Percentiles rank a stretch among this genome's conserved stretches.
Evolutionary conservation across 129 eudicot genomes (phyloP).

Genomic region (Escallonia herrerae): DNA sequence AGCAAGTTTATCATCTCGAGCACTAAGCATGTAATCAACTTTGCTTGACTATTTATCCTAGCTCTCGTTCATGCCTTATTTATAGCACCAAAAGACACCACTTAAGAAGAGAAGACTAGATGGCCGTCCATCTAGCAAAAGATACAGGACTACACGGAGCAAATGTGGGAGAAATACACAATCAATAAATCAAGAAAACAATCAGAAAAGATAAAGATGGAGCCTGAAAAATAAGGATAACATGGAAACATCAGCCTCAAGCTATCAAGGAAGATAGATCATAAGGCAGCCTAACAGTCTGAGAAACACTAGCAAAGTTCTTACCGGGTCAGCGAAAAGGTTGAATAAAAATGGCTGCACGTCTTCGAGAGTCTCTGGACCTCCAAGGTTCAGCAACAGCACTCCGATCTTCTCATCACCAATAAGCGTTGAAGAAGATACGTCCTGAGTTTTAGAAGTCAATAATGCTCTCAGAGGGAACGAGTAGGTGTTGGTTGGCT

Average conservation of each 20-base stretch:
- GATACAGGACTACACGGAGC: not conserved
- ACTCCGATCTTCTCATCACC: slow-evolving; percentile 83
- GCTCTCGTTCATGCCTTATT: too few species aligned
- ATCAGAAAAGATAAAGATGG: too few species aligned
- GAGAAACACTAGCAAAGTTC: slow-evolving; percentile 9
- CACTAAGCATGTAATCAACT: too few species aligned
- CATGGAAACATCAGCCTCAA: too few species aligned
- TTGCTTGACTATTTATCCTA: too few species aligned
- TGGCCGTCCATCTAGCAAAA: too few species aligned
- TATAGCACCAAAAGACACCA: too few species aligned
- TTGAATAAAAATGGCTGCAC: slow-evolving; percentile 92
- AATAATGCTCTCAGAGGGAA: slow-evolving; percentile 43
- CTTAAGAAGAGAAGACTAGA: too few species aligned
- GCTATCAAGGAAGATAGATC: too few species aligned
- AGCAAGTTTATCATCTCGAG: too few species aligned
- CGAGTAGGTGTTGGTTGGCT: slow-evolving; percentile 21
- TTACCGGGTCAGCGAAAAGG: slow-evolving; percentile 96
- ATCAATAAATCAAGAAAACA: not conserved
- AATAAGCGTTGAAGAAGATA: slow-evolving; percentile 30
- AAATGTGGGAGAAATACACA: not conserved
- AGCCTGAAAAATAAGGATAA: too few species aligned
- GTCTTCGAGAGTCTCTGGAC: slow-evolving; percentile 95
- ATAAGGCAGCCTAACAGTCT: too few species aligned
- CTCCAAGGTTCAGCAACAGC: slow-evolving; percentile 87
- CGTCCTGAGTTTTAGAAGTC: slow-evolving; percentile 48